Conservation (phyloP, 768 basidiomycete genomes). For the Neoboletus magnificus region DNA sequence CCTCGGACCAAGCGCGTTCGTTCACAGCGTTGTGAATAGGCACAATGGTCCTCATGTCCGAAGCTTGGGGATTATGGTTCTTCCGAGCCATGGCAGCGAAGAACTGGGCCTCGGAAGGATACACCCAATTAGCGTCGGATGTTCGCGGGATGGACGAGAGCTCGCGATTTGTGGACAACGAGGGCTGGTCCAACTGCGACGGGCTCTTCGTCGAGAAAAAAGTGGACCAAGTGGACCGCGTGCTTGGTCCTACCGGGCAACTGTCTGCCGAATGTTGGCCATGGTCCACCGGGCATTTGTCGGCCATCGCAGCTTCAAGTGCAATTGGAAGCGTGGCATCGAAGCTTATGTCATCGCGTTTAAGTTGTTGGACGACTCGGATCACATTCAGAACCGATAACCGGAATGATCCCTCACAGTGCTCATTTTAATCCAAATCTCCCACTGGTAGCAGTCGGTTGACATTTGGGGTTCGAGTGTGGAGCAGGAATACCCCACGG, state of each 20-base stretch:
- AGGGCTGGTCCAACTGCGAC: slow-evolving; percentile 7
- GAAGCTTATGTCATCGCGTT: slow-evolving; percentile 16
- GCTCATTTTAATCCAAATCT: neutral
- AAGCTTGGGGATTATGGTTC: slow-evolving; percentile 79
- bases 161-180: slow-evolving; percentile 72
- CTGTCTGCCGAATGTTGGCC: slow-evolving; percentile 29
- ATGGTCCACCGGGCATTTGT: slow-evolving; percentile 52
- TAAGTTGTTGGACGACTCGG: neutral
- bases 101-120: slow-evolving; percentile 98
- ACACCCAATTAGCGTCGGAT: slow-evolving; percentile 82
- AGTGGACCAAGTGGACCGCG: slow-evolving; percentile 44
- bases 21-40: slow-evolving; percentile 99
- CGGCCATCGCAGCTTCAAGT: slow-evolving; percentile 19
- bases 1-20: slow-evolving; percentile 84
- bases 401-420: neutral
- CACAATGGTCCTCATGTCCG: slow-evolving; percentile 95
- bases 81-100: slow-evolving; percentile 96
- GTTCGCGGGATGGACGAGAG: slow-evolving; percentile 83
- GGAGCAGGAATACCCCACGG: neutral
- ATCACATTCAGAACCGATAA: neutral
- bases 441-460: neutral
- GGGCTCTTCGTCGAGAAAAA: slow-evolving; percentile 19
- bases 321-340: neutral
- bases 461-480: neutral
- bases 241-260: slow-evolving; percentile 67